phyloP scores from a whole-genome alignment of 2,329 filamentous ascomycete genomes.

The Aspergillus proliferans region DNA sequence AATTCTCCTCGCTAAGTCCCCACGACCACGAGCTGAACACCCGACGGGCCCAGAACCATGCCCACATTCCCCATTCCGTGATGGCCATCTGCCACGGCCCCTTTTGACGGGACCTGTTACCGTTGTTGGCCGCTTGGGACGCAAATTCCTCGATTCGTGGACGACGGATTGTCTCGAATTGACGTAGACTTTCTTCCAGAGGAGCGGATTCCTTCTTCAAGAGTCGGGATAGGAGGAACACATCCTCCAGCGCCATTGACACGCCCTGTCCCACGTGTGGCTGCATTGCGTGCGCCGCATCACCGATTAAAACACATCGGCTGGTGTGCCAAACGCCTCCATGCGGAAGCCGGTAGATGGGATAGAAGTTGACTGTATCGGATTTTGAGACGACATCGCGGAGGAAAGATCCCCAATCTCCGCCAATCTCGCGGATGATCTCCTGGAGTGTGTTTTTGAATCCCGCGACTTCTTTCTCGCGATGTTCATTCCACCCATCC shows the following conservation, averaged over 20 bases:
- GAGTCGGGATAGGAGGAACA: constrained; percentile 22
- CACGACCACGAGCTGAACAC: constrained; percentile 16
- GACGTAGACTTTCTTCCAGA: constrained; percentile 14
- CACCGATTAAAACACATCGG: constrained; percentile 31
- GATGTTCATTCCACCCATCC: constrained; percentile 25
- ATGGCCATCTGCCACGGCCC: constrained; percentile 18
- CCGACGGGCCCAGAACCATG: constrained; percentile 10
- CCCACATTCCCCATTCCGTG: constrained; percentile 1
- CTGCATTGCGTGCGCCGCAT: constrained; percentile 30
- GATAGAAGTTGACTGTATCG: constrained; percentile 25
- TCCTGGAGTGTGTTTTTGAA: constrained; percentile 18
- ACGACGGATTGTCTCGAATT: constrained; percentile 24
- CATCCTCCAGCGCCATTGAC: constrained; percentile 50
- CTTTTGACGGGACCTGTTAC: neutral
- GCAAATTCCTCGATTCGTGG: constrained; percentile 24
- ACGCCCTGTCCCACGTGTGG: constrained; percentile 46
- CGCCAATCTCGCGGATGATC: constrained; percentile 5
- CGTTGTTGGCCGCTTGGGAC: neutral
- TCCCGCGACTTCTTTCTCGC: constrained; percentile 17
- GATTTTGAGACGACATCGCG: constrained; percentile 8
- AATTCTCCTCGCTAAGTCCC: constrained; percentile 16
- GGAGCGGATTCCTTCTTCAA: constrained; percentile 8
- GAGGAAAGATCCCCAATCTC: constrained; percentile 16
- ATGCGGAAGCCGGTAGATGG: constrained; percentile 28
- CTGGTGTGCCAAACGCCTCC: constrained; percentile 25